These are phyloP conservation scores for Mucor plumbeus DNA, from an alignment of 371 early-diverging fungal species.

Conservation along the genomic window DNA sequence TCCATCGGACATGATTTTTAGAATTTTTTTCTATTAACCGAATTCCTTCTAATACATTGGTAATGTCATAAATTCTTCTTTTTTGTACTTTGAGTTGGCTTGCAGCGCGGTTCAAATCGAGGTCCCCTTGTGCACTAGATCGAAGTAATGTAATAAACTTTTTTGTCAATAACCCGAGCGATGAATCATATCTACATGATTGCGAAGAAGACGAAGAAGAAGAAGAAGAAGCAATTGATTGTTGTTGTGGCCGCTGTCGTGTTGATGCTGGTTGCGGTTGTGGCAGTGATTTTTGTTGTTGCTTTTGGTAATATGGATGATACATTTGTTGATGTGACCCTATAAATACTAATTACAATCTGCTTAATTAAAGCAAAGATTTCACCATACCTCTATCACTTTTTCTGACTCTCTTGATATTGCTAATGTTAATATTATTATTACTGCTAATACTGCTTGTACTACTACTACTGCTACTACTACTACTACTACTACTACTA, in stretches of 20 bases:
- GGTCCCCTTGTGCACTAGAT: constrained; percentile 64
- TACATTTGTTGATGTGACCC: constrained; percentile 1
- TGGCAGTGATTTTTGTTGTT: not conserved
- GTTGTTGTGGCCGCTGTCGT: not conserved
- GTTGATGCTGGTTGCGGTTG: not conserved
- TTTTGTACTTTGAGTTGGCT: constrained; percentile 76
- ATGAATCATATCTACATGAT: constrained; percentile 50
- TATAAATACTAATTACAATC: not conserved
- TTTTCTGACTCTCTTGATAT: not conserved
- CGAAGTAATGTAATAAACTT: constrained; percentile 73
- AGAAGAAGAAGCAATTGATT: not conserved
- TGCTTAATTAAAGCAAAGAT: not conserved
- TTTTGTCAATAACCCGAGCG: constrained; percentile 78
- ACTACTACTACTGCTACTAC: not conserved
- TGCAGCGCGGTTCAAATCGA: constrained; percentile 80
- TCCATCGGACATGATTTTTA: constrained; percentile 85
- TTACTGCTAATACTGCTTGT: constrained; percentile 7
- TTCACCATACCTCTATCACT: not conserved
- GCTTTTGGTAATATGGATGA: not conserved
- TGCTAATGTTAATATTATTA: not conserved
- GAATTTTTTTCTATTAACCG: constrained; percentile 78
- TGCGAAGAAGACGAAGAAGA: constrained; percentile 17
- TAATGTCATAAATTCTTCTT: constrained; percentile 88
- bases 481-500: not conserved
- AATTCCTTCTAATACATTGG: constrained; percentile 86